These are phyloP conservation scores for Nephelium lappaceum DNA, from an alignment of 345 rosid genomes.

Conservation along the genomic window DNA sequence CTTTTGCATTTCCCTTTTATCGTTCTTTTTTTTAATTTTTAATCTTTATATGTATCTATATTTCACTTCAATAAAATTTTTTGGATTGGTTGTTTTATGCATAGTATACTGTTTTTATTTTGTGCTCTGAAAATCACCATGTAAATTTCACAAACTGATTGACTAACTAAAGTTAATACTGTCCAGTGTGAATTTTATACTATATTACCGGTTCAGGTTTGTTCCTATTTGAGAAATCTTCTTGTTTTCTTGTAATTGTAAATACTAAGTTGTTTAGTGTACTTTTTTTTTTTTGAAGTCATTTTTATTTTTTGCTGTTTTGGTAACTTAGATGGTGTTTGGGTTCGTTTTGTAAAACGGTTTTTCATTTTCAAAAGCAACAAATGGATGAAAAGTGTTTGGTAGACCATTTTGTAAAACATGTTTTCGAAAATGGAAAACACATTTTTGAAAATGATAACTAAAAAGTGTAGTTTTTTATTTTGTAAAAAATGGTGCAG, in stretches of 20 bases:
- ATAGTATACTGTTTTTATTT: neutral
- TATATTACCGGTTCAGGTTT: neutral
- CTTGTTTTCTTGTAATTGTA: neutral
- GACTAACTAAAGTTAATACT: too few relatives aligned
- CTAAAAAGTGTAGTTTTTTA: neutral
- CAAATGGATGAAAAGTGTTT: too few relatives aligned
- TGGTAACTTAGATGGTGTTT: too few relatives aligned
- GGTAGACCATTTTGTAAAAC: too few relatives aligned
- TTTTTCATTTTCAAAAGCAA: too few relatives aligned
- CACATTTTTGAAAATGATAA: too few relatives aligned
- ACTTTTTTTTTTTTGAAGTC: neutral
- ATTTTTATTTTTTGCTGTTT: neutral
- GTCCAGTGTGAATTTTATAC: too few relatives aligned
- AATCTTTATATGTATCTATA: neutral
- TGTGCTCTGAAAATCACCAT: too few relatives aligned
- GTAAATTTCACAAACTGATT: too few relatives aligned
- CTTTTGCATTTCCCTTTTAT: neutral
- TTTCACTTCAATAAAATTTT: neutral
- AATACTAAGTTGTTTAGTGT: neutral
- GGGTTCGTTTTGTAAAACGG: too few relatives aligned
- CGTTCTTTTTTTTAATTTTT: neutral
- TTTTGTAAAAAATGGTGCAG: constrained; percentile 30
- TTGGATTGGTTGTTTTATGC: neutral
- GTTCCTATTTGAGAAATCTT: neutral
- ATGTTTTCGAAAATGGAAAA: too few relatives aligned